A percentile compares a stretch with the other conserved stretches of the same genome.
These are phyloP conservation scores for Coniochaeta hoffmannii DNA, from an alignment of 2,329 filamentous ascomycete genomes.

Conservation along the genomic window DNA sequence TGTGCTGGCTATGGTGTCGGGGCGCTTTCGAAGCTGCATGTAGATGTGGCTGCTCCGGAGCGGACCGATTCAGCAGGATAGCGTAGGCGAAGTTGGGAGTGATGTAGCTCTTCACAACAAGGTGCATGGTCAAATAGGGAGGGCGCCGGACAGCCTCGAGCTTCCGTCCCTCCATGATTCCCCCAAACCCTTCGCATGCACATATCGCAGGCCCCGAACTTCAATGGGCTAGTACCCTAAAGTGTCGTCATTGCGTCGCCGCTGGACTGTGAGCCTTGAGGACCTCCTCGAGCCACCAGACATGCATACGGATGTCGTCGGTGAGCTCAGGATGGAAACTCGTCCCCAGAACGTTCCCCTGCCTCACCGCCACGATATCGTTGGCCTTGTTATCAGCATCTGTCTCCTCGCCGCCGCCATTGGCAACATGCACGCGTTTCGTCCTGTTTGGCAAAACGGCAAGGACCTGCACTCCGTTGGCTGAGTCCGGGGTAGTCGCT, in stretches of 20 bases:
- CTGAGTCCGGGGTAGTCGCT: constrained; percentile 10
- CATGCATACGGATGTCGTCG: constrained; percentile 77
- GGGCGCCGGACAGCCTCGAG: background rate
- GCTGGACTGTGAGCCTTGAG: constrained; percentile 15
- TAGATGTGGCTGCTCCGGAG: background rate
- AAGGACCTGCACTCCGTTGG: constrained; percentile 37
- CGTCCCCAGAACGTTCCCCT: constrained; percentile 88
- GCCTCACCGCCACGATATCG: constrained; percentile 81
- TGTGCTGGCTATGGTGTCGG: background rate
- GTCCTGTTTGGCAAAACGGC: constrained; percentile 38
- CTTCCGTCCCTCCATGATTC: background rate
- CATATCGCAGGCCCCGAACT: background rate
- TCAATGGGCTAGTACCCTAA: background rate
- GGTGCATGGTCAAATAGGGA: background rate
- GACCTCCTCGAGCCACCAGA: constrained; percentile 84
- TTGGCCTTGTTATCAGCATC: constrained; percentile 13
- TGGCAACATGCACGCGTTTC: constrained; percentile 16
- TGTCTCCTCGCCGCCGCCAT: constrained; percentile 20
- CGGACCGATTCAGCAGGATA: background rate
- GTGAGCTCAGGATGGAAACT: constrained; percentile 96
- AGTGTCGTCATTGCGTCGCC: background rate
- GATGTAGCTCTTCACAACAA: background rate
- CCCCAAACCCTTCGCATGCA: background rate
- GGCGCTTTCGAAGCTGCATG: background rate
- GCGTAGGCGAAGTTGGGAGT: background rate